These are phyloP conservation scores for Apiotrichum domesticum DNA, from an alignment of 1,284 basidiomycete species.

Conservation along the genomic window DNA sequence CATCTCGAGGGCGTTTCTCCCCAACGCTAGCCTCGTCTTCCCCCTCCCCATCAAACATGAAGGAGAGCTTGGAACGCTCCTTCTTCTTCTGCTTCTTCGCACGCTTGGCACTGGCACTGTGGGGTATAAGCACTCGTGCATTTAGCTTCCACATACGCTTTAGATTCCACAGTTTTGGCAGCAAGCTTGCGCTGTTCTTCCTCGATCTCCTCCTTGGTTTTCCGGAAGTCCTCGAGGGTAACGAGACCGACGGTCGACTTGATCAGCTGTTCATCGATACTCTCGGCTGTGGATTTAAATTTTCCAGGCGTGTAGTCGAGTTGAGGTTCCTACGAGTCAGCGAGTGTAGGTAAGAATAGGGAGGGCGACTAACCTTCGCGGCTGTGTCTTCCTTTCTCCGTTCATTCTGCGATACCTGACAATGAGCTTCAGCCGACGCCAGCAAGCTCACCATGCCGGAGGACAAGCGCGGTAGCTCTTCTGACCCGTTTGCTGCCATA, in stretches of 20 bases:
- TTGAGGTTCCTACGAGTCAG: constrained; percentile 29
- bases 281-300: constrained; percentile 90
- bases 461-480: too few species aligned
- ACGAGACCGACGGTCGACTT: constrained; percentile 91
- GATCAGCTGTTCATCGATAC: constrained; percentile 90
- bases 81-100: constrained; percentile 84
- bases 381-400: too few species aligned
- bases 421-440: too few species aligned
- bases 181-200: constrained; percentile 87
- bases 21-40: constrained; percentile 18
- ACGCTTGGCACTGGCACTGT: constrained; percentile 49
- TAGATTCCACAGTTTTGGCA: constrained; percentile 52
- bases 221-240: constrained; percentile 84
- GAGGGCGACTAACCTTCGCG: background rate
- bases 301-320: constrained; percentile 74
- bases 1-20: constrained; percentile 24
- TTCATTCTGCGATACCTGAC: too few species aligned
- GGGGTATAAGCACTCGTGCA: background rate
- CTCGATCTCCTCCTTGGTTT: constrained; percentile 79
- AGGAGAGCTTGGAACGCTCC: constrained; percentile 83
- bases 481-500: too few species aligned
- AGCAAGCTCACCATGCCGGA: too few species aligned
- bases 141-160: constrained; percentile 18
- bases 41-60: constrained; percentile 71
- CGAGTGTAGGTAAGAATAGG: background rate